These are phyloP conservation scores for Calonectria henricotiae DNA, from an alignment of 2,329 filamentous ascomycete species.

Conservation along the genomic window DNA sequence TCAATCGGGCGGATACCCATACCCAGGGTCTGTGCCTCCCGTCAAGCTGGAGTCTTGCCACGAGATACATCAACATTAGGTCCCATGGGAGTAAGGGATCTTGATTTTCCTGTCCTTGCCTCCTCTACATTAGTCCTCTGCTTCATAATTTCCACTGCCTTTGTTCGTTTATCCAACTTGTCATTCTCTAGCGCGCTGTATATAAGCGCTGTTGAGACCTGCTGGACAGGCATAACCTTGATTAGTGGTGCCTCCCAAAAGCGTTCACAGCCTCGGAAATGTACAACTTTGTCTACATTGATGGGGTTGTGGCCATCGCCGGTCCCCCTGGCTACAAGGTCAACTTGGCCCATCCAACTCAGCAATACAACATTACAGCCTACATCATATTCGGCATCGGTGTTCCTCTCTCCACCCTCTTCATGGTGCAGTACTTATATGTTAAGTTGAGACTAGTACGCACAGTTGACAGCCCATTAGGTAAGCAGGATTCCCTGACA, in stretches of 20 bases:
- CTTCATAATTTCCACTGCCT: neutral
- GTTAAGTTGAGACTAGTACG: slow-evolving; percentile 36
- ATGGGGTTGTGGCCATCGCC: slow-evolving; percentile 49
- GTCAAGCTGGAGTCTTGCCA: neutral
- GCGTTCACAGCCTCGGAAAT: neutral
- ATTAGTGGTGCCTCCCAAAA: neutral
- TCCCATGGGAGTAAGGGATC: neutral
- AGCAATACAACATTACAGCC: slow-evolving; percentile 34
- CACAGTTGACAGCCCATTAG: slow-evolving; percentile 20
- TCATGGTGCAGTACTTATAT: slow-evolving; percentile 51
- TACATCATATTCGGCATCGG: slow-evolving; percentile 50
- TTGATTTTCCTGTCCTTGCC: too few relatives aligned
- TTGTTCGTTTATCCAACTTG: neutral
- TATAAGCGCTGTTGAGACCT: neutral
- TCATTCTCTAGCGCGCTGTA: too few relatives aligned
- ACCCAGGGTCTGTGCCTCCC: neutral
- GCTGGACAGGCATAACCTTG: neutral
- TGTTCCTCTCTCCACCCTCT: slow-evolving; percentile 33
- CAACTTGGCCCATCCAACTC: slow-evolving; percentile 53
- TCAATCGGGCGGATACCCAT: neutral
- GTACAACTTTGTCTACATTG: slow-evolving; percentile 25
- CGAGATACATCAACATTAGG: neutral
- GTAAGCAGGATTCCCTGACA: slow-evolving; percentile 11
- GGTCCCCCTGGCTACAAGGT: slow-evolving; percentile 53
- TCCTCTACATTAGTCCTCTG: neutral